Conservation (phyloP, 1,284 basidiomycete species). For the Ceratobasidium sp. region DNA sequence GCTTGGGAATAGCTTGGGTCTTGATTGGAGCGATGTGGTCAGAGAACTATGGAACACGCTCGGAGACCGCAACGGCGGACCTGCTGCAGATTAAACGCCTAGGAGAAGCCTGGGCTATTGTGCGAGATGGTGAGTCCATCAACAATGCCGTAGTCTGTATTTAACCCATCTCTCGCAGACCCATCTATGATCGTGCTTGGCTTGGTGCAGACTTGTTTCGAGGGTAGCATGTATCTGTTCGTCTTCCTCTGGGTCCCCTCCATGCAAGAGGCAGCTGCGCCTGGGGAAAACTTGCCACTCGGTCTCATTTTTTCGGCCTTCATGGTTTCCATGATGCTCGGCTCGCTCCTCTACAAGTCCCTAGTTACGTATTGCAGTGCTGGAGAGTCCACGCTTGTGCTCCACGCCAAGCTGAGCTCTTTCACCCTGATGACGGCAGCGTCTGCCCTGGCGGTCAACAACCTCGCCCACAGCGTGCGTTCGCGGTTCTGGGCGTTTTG, state of each 20-base stretch:
- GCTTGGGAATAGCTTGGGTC: slow-evolving; percentile 66
- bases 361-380: slow-evolving; percentile 59
- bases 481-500: slow-evolving; percentile 78
- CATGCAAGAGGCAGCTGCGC: slow-evolving; percentile 67
- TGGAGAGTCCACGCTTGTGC: slow-evolving; percentile 55
- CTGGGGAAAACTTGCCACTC: slow-evolving; percentile 63
- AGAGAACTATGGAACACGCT: slow-evolving; percentile 71
- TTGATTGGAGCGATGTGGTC: slow-evolving; percentile 69
- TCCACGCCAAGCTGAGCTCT: slow-evolving; percentile 75
- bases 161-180: slow-evolving; percentile 57
- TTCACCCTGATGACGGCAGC: slow-evolving; percentile 69
- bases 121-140: slow-evolving; percentile 61
- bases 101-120: slow-evolving; percentile 67
- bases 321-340: slow-evolving; percentile 83
- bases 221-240: slow-evolving; percentile 84
- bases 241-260: slow-evolving; percentile 83
- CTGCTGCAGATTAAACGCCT: slow-evolving; percentile 66
- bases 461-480: slow-evolving; percentile 62
- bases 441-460: slow-evolving; percentile 65
- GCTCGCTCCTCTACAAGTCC: slow-evolving; percentile 72
- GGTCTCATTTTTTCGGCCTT: slow-evolving; percentile 81
- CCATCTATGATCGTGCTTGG: slow-evolving; percentile 72
- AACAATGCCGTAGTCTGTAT: slow-evolving; percentile 7
- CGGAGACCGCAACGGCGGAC: slow-evolving; percentile 56
- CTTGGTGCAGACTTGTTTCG: slow-evolving; percentile 78